A percentile compares a stretch with the other conserved stretches of the same genome.
These are phyloP conservation scores for Brassica cretica DNA, from an alignment of 345 rosid genomes.

Conservation along the genomic window DNA sequence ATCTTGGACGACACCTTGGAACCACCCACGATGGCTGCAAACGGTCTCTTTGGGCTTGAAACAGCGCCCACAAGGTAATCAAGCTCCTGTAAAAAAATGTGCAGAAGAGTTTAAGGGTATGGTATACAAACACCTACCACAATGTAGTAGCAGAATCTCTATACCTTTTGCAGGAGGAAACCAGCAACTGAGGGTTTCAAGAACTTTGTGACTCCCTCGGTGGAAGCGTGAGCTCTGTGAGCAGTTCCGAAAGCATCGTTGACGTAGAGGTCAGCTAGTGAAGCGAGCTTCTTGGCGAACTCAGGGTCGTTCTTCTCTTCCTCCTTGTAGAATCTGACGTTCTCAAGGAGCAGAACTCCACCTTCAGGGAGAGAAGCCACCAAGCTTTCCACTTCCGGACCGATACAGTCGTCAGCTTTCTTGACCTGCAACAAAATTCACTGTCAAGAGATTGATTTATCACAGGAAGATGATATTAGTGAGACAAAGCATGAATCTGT, in stretches of 20 bases:
- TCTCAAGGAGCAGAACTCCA: conserved; percentile 81
- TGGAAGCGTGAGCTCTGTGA: conserved; percentile 94
- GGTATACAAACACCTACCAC: background rate
- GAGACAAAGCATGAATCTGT: conserved; percentile 2
- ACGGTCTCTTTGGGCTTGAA: conserved; percentile 84
- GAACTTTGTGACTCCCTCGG: conserved; percentile 84
- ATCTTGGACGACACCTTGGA: conserved; percentile 92
- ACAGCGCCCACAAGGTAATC: conserved; percentile 98
- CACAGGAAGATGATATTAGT: background rate
- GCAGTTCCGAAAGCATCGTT: conserved; percentile 95
- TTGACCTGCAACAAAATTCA: conserved; percentile 51
- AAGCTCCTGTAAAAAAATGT: conserved; percentile 55
- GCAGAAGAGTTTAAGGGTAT: background rate
- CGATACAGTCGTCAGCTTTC: conserved; percentile 83
- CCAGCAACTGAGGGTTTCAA: conserved; percentile 97
- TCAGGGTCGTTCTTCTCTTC: conserved; percentile 98
- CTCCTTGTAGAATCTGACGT: conserved; percentile 86
- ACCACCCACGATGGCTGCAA: conserved; percentile 96
- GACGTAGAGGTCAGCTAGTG: conserved; percentile 80
- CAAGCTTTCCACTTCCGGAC: conserved; percentile 73
- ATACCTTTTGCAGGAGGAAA: conserved; percentile 87
- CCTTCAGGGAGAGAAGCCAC: conserved; percentile 72
- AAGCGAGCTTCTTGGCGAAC: conserved; percentile 89
- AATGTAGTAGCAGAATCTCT: background rate
- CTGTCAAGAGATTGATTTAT: background rate